Evolutionary conservation across 495 filamentous ascomycete genomes (phyloP), one percentile per base, ranked within the genome.

Genomic region (Oidiodendron maius): DNA sequence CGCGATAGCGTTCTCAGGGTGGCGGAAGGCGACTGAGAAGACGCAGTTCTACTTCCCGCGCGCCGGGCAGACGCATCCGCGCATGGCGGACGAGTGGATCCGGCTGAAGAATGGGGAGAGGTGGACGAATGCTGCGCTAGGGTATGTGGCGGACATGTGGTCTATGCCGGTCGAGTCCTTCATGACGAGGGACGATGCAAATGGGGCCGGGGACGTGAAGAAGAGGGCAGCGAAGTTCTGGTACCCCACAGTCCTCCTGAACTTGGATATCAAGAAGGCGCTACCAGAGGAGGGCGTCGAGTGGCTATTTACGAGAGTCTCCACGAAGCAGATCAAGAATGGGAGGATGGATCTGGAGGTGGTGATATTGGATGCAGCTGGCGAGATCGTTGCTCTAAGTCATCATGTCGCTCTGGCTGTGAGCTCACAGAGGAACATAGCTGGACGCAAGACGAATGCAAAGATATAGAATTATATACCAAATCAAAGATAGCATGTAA

Each of bases 191-290:
- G 25, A 32, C 3, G 55, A 54, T 24, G 56, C 37, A 40, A 55
- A 11, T 17, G 46, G 50, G 17, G 57, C 56, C 41, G 24, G 47
- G 18, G 58, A 54, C 17, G 40, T 42, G 21, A 18, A 54, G 28
- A 40, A 52, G 30, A 22, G 50, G 43, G 61, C 65, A 32, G 8
- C 64, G 63, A 42, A 44, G 24, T 75, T 73, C 56, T 91, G 89
- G 89, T 91, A 90, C 66, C 87, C 86, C 0, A 94, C 87, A 2
- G 64, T 93, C 13, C 70, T 83, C 17, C 63, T 89, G 62, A 81
- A 80, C 51, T 50, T 88, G 21, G 83, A 88, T 52, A 64, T 83
- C 40, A 87, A 88, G 67, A 79, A 77, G 55, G 56, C 63, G 13
- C 62, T 87, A 38, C 81, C 81, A 4, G 60, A 62, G 13, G 67